Conservation (phyloP, 495 filamentous ascomycete genomes). For the Chaetomium cochliodes region DNA sequence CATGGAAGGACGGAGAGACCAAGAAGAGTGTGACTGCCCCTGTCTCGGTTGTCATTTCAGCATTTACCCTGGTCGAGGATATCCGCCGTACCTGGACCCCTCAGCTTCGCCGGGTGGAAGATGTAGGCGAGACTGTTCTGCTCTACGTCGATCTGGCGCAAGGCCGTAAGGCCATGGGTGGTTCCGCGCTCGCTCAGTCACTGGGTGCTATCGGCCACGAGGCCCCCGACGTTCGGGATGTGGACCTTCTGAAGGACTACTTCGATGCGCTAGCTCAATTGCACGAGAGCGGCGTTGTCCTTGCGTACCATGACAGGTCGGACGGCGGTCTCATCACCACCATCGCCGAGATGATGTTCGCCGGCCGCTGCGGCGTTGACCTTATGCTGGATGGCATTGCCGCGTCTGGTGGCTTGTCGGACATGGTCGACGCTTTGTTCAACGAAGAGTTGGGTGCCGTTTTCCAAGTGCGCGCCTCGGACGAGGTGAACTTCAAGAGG, state of each 20-base stretch:
- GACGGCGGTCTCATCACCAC: slow-evolving; percentile 94
- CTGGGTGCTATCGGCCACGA: slow-evolving; percentile 83
- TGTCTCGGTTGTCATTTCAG: slow-evolving; percentile 83
- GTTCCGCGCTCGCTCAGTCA: slow-evolving; percentile 89
- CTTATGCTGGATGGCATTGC: slow-evolving; percentile 75
- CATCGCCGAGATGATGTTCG: slow-evolving; percentile 96
- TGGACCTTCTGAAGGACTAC: slow-evolving; percentile 81
- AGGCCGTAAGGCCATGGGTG: slow-evolving; percentile 76
- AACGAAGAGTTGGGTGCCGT: slow-evolving; percentile 97
- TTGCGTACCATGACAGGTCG: slow-evolving; percentile 93
- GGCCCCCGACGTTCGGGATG: slow-evolving; percentile 79
- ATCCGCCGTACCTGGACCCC: slow-evolving; percentile 90
- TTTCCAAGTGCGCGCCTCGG: slow-evolving; percentile 84
- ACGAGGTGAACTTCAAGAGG: slow-evolving; percentile 79
- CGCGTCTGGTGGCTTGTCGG: slow-evolving; percentile 53
- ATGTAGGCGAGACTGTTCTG: slow-evolving; percentile 85
- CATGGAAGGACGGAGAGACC: slow-evolving; percentile 76
- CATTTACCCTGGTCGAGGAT: slow-evolving; percentile 79
- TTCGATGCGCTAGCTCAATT: slow-evolving; percentile 85
- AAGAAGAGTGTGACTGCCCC: slow-evolving; percentile 90
- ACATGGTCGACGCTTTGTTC: slow-evolving; percentile 77
- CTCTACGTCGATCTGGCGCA: slow-evolving; percentile 87
- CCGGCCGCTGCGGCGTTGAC: slow-evolving; percentile 85
- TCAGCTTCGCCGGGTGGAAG: slow-evolving; percentile 73
- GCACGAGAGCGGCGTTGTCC: slow-evolving; percentile 80